phyloP scores from a whole-genome alignment of 768 basidiomycete genomes.

The Tulasnella sp. region DNA sequence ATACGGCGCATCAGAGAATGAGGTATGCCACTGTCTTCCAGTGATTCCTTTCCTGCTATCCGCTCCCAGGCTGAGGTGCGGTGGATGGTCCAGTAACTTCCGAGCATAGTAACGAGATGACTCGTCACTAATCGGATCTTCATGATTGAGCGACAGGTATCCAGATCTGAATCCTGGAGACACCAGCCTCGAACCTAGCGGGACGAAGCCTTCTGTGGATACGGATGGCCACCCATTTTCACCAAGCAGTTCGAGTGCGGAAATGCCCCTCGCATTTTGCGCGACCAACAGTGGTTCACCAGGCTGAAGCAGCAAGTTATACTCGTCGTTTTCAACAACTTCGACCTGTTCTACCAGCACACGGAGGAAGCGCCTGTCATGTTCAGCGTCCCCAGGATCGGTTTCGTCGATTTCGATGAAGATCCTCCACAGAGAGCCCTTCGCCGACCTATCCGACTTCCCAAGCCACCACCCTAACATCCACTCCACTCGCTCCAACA shows the following conservation, averaged over 20 bases:
- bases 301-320: neutral
- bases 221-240: neutral
- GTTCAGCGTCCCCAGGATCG: neutral
- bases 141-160: neutral
- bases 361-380: neutral
- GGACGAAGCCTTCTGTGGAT: neutral
- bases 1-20: neutral
- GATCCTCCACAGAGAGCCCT: neutral
- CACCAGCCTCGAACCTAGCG: neutral
- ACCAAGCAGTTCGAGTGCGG: neutral
- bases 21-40: neutral
- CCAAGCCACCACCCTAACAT: neutral
- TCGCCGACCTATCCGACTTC: neutral
- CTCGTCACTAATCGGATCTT: neutral
- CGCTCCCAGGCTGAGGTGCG: neutral
- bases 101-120: neutral
- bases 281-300: neutral
- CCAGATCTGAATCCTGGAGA: neutral
- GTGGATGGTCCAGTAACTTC: neutral
- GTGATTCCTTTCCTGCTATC: neutral
- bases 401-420: neutral
- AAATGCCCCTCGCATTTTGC: neutral
- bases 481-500: neutral
- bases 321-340: neutral
- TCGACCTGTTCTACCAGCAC: neutral